Conservation (phyloP, 768 basidiomycete species). For the Leccinum pellstonianum region DNA sequence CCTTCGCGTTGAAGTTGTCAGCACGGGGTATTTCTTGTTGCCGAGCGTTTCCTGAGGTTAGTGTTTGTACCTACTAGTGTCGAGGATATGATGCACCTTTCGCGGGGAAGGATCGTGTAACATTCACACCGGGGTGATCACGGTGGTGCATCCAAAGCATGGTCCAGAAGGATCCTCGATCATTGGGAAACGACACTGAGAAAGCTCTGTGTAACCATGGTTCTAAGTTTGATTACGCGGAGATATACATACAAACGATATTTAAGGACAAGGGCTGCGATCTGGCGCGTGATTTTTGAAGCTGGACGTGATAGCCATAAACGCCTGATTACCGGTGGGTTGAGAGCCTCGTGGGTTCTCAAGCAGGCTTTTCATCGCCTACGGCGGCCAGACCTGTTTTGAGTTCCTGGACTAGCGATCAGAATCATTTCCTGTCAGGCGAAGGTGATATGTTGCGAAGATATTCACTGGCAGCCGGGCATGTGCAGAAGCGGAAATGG, state of each 20-base stretch:
- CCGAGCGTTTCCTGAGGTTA: slow-evolving; percentile 1
- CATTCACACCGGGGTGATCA: neutral
- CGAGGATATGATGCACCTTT: neutral
- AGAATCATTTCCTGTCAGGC: neutral
- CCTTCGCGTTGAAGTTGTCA: neutral
- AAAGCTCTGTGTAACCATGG: neutral
- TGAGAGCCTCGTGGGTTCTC: slow-evolving; percentile 6
- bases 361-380: slow-evolving; percentile 7
- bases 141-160: neutral
- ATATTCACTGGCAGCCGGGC: neutral
- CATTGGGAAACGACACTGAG: neutral
- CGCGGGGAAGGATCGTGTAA: slow-evolving; percentile 1
- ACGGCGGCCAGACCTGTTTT: slow-evolving; percentile 9
- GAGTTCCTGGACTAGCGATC: neutral
- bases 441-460: neutral
- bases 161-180: neutral
- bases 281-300: slow-evolving; percentile 18
- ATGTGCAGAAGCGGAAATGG: neutral
- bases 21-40: slow-evolving; percentile 5
- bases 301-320: slow-evolving; percentile 2
- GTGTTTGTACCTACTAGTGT: neutral
- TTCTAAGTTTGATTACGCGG: neutral
- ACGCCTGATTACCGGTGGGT: neutral
- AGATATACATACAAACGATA: neutral
- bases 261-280: neutral